These are phyloP conservation scores for Potentilla sterilis DNA, from an alignment of 306 rosid species.

Conservation along the genomic window DNA sequence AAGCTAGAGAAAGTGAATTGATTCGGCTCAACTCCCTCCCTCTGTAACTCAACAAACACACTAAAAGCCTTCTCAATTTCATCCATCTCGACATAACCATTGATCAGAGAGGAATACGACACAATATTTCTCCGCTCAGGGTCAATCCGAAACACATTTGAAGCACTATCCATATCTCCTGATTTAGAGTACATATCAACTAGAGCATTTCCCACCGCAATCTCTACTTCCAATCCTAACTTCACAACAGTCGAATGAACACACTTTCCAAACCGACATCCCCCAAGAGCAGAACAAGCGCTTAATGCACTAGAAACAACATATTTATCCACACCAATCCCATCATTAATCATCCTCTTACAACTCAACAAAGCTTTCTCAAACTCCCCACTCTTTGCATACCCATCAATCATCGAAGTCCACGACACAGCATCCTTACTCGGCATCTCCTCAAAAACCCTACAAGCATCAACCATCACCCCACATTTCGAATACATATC, in stretches of 20 bases:
- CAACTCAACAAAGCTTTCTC: constrained; percentile 43
- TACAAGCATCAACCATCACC: constrained; percentile 38
- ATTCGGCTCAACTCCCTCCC: constrained; percentile 45
- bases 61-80: constrained; percentile 37
- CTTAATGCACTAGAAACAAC: constrained; percentile 44
- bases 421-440: constrained; percentile 53
- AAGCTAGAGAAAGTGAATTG: constrained; percentile 64
- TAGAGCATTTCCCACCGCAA: constrained; percentile 43
- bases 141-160: constrained; percentile 30
- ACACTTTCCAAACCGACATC: constrained; percentile 36
- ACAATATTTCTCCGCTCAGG: constrained; percentile 40
- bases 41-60: constrained; percentile 41
- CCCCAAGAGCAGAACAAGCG: constrained; percentile 43
- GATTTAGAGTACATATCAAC: constrained; percentile 47
- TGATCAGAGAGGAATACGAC: constrained; percentile 46
- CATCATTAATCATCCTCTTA: constrained; percentile 45
- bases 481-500: constrained; percentile 58
- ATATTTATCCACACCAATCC: constrained; percentile 41
- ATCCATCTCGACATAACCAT: constrained; percentile 48
- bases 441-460: constrained; percentile 53
- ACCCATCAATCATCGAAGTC: constrained; percentile 63
- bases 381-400: constrained; percentile 43
- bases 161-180: constrained; percentile 52
- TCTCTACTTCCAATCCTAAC: constrained; percentile 42
- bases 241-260: constrained; percentile 50